Evolutionary conservation across 1,284 basidiomycete species (phyloP), one percentile per base, ranked within the genome.

Genomic region (Irpex lacteus): DNA sequence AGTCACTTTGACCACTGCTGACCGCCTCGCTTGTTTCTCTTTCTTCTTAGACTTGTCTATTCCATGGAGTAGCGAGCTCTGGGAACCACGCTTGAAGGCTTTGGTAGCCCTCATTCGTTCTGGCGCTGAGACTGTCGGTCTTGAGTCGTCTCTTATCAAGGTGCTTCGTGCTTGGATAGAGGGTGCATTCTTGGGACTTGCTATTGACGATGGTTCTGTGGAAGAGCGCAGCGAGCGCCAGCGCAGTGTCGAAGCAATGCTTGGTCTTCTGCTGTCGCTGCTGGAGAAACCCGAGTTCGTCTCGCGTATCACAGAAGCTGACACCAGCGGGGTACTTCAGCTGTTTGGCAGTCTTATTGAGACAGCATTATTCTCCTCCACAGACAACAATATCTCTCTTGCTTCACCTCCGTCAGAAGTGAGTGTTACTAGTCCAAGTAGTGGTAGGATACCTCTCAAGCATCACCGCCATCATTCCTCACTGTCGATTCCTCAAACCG

Each of bases 61-160:
- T 3, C 72, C 78, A 0, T 91, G 90, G 91, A 78, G 76, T 2
- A 67, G 75, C 15, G 90, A 92, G 34, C 74, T 90, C 0, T 91
- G 90, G 82, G 89, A 91, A 67, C 77, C 84, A 1, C 82, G 88
- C 19, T 84, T 88, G 70, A 88, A 85, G 66, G 89, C 90, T 2
- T 75, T 91, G 3, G 74, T 82, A 4, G 82, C 87, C 0, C 78
- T 92, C 57, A 86, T 87, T 26, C 80, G 78, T 63, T 81, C 79
- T 38, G 88, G 87, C 11, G 70, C 76, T 3, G 86, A 89, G 57
- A 80, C 87, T n/a, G 73, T 85, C 18, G 90, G 90, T 4, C 82
- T 90, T 66, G 90, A 92, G 72, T 73, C 78, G 6, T 74, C 77
- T 21, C 71, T 91, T 34, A 74, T 91, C 15, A 75, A 78, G 44